phyloP scores from a whole-genome alignment of 352 stramenopile species.

The Globisporangium lucens region DNA sequence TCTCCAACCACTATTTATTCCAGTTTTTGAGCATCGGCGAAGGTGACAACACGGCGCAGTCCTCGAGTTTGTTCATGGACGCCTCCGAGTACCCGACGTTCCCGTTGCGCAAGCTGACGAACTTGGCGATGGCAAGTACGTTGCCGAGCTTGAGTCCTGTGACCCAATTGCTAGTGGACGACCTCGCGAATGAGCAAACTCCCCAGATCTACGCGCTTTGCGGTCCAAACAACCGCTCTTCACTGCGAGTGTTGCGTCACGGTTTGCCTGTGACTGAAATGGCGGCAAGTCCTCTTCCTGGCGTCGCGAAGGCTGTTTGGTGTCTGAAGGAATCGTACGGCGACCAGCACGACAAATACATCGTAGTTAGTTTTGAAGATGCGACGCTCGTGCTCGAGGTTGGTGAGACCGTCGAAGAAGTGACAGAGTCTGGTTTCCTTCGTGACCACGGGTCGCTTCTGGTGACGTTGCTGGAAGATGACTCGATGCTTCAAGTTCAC shows the following conservation, averaged over 20 bases:
- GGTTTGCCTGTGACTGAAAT: conserved; percentile 96
- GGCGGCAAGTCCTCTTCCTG: conserved; percentile 94
- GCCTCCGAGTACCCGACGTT: conserved; percentile 64
- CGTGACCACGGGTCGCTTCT: conserved; percentile 94
- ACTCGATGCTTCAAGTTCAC: conserved; percentile 97
- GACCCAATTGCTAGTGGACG: conserved; percentile 94
- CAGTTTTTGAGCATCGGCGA: conserved; percentile 97
- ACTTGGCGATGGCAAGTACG: conserved; percentile 76
- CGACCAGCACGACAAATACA: conserved; percentile 89
- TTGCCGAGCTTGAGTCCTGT: conserved; percentile 91
- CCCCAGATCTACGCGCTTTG: conserved; percentile 97
- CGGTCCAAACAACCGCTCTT: conserved; percentile 91
- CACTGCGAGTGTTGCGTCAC: conserved; percentile 94
- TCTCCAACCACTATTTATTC: conserved; percentile 98
- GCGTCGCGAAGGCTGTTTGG: conserved; percentile 94
- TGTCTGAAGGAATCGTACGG: conserved; percentile 90
- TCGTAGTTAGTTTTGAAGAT: conserved; percentile 99
- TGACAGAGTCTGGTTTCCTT: conserved; percentile 94
- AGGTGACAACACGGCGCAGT: conserved; percentile 79
- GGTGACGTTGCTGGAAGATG: conserved; percentile 92
- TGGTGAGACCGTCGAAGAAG: conserved; percentile 97
- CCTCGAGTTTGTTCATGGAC: conserved; percentile 73
- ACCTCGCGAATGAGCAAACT: conserved; percentile 94
- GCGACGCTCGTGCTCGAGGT: conserved; percentile 97
- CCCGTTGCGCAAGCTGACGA: conserved; percentile 84